Base-by-base conservation (phyloP, 768 basidiomycete species). In the Daedalea quercina region DNA sequence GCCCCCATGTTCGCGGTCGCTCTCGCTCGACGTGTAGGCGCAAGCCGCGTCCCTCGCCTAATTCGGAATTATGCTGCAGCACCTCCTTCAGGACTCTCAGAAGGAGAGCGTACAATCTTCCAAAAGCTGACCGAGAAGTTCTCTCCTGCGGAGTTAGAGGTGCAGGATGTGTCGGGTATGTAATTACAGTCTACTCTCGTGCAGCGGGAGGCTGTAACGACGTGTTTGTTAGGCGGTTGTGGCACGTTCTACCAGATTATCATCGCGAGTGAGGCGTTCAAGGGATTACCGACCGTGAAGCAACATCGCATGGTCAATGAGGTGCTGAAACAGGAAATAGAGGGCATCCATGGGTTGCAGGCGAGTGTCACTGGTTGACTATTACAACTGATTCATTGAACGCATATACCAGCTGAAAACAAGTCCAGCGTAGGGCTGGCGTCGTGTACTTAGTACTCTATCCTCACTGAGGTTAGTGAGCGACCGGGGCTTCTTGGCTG, bases 161-260 rank as follows among this genome's bases (percentile, higher is more conserved):
- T 98, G 1, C 85, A 94, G 71, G 95, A 99, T 68, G 81, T 94
- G n/a, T 98, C 94, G 24, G 79, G 64, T 25, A 19, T 22, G n/a
- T n/a, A n/a, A n/a, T n/a, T n/a, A n/a, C n/a, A n/a, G n/a, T n/a
- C n/a, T n/a, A n/a, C n/a, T n/a, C 6, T 41, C 19, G 43, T 31
- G 22, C 25, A 3, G 2, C 9, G 34, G 9, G 34, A 9, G 34
- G 2, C n/a, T n/a, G n/a, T n/a, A n/a, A n/a, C n/a, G n/a, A n/a
- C n/a, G n/a, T 43, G 8, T 28, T 20, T 44, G 9, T 17, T 50
- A 96, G 95, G 94, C 50, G 96, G 96, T 22, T 98, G 96, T 65
- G 96, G 96, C n/a, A 79, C 85, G 3, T 99, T 98, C 70, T 99
- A 95, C 62, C 90, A 94, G 41, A 94, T 99, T 56, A 78, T 80